Evolutionary conservation across 1,284 basidiomycete genomes (phyloP), one percentile per base, ranked within the genome.

Genomic region (Calocybe gambosa): DNA sequence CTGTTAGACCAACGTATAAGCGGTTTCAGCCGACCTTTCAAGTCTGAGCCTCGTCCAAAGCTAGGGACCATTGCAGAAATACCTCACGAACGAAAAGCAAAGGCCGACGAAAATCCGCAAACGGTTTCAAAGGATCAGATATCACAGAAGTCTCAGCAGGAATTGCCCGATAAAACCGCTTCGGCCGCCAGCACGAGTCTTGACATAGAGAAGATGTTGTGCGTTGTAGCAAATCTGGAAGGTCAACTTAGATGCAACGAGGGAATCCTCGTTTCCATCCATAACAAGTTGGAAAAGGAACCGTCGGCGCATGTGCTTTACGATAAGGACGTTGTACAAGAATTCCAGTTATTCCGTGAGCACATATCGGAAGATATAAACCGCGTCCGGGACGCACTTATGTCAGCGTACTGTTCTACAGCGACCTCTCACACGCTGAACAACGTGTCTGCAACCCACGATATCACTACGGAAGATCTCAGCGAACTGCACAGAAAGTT

Each of bases 101-200:
- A 67, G 33, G 64, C 67, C 45, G 61, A 62, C 19, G 65, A 64
- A 2, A 34, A 13, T 34, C 13, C 15, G 6, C 2, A 12, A 3
- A 5, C 9, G 13, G 10, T 9, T 8, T 41, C 71, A 5, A 58
- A 58, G 13, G 60, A 66, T 44, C 67, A 65, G 37, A 55, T 62
- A 7, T 56, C 74, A 21, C 69, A 71, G 38, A 55, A 55, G 21
- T 65, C 71, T 37, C 54, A 72, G 19, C 61, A 66, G 21, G 50
- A 53, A 23, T 49, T 65, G 10, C 53, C 55, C 35, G 15, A 34
- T 23, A 49, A 53, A 34, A 39, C 58, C 4, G 46, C 45, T 9
- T 46, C 42, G 5, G 33, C 45, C 20, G 25, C 53, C n/a, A 21
- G 39, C 19, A 12, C n/a, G n/a, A 35, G 41, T n/a, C 36, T 37